Base-by-base conservation (phyloP, 768 basidiomycete species). In the Gloeopeniophorella convolvens region DNA sequence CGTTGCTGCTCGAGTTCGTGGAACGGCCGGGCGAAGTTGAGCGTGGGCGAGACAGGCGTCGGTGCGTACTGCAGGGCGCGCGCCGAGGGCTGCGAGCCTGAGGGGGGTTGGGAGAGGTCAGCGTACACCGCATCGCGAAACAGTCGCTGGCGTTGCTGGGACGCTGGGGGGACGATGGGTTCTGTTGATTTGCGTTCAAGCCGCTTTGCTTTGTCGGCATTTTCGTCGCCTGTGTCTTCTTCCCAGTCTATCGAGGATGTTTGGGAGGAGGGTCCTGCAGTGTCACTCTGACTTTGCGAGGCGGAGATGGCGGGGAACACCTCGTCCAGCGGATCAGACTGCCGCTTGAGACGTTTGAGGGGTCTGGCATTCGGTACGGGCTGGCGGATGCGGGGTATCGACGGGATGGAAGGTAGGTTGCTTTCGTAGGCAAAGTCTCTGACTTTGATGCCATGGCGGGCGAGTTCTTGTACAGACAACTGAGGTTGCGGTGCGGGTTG, bases 361-460 rank as follows among this genome's bases (percentile, higher is more conserved):
- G 62, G 44, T 42, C 65, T 60, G 51, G 66, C 52, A 44, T 66
- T 59, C 50, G 76, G 76, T 56, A 75, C 78, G 16, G 74, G 65
- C 60, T 78, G 80, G 18, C 73, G 72, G 11, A 67, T 61, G 16
- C 71, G 71, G 15, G 70, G 72, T 21, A 78, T 74, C 2, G 80
- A 71, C 26, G 67, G 69, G 33, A 87, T 72, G 8, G 80, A 79
- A 2, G 83, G 82, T 39, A 85, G 67, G 23, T 68, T 79, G 66
- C 72, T 81, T 64, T 85, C 82, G 67, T 80, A 83, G 13, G 78
- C 82, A 71, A 82, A 86, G 66, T 87, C 75, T 60, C 73, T 69
- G 44, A 76, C 70, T 66, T 65, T 69, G 65, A 76, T 65, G 35
- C 70, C 71, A 21, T 67, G 50, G 43, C 61, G 57, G 23, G 59